A percentile compares a stretch with the other conserved stretches of the same genome.
Evolutionary conservation across 2,329 filamentous ascomycete genomes (phyloP).

Genomic region (Fusarium sp.): DNA sequence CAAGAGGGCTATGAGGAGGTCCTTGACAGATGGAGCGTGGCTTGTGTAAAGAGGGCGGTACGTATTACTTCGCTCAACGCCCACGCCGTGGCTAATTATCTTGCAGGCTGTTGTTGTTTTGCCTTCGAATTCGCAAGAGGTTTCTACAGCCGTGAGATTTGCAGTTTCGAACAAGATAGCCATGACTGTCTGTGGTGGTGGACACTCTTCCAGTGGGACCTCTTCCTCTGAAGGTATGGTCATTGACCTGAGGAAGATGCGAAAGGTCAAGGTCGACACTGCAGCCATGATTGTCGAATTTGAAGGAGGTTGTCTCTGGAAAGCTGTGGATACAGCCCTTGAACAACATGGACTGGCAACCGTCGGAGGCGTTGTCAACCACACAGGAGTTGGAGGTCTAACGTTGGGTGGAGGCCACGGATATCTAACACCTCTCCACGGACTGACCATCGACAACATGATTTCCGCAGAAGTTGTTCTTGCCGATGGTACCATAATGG

Average conservation of each 20-base stretch:
- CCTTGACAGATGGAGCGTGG: conserved; percentile 51
- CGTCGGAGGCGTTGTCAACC: conserved; percentile 71
- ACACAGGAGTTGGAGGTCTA: conserved; percentile 71
- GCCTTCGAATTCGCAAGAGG: conserved; percentile 52
- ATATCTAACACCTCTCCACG: conserved; percentile 64
- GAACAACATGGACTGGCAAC: conserved; percentile 64
- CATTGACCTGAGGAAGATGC: conserved; percentile 65
- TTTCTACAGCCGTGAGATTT: conserved; percentile 38
- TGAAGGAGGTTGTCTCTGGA: conserved; percentile 64
- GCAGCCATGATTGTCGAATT: conserved; percentile 57
- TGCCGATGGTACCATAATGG: conserved; percentile 50
- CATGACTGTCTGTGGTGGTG: conserved; percentile 65
- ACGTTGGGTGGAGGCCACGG: conserved; percentile 70
- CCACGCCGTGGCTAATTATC: background rate
- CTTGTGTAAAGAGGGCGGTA: conserved; percentile 50
- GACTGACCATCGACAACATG: conserved; percentile 60
- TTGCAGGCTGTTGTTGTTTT: conserved; percentile 55
- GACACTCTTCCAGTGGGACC: conserved; percentile 65
- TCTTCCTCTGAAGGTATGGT: conserved; percentile 63
- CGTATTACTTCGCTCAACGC: background rate
- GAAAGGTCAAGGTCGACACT: conserved; percentile 59
- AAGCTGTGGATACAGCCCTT: conserved; percentile 64
- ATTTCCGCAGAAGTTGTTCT: conserved; percentile 54
- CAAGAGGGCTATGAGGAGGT: conserved; percentile 47
- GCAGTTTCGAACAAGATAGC: conserved; percentile 53